Evolutionary conservation across 495 filamentous ascomycete species (phyloP), one percentile per base, ranked within the genome.

Genomic region (Parathielavia appendiculata): DNA sequence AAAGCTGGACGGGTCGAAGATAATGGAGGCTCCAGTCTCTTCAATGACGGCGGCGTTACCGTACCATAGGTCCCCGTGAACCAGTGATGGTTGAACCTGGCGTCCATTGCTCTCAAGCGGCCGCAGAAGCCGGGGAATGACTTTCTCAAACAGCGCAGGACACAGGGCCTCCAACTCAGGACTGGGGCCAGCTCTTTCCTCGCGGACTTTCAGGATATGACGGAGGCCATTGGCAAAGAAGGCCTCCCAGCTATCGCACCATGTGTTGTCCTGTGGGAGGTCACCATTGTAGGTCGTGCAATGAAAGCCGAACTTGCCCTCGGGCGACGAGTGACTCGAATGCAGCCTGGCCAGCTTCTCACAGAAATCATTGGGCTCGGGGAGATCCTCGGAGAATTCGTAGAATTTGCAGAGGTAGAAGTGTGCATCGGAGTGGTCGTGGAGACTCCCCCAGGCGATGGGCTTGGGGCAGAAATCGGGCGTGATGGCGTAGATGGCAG

Each of bases 251-350:
- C 71, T 76, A 26, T 71, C 65, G 35, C 68, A 66, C 79, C 76
- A 81, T 6, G 57, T 67, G 32, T 71, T 76, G 19, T 69, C 55
- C 62, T 81, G 78, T 6, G 75, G 72, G 30, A 80, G 23, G 41
- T 75, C 70, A 9, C 79, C 79, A 45, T 73, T 74, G 62, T 73
- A 81, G 1, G 80, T 84, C 2, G 71, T 35, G 39, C 45, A 48
- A 48, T 76, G 75, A 54, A 83, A 82, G 1, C 81, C 80, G 61
- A 81, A 84, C 58, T 78, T 79, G 0, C 76, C 79, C 30, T 65
- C 73, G 5, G 79, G 79, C 7, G 80, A 81, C 12, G 48, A 63
- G 32, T 67, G 58, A 16, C 65, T 67, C 8, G 59, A 58, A 56
- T 83, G 80, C n/a, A 83, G 68, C 23, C 54, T 36, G 19, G 79